Conservation (phyloP, 306 rosid genomes). For the Rubus idaeus region DNA sequence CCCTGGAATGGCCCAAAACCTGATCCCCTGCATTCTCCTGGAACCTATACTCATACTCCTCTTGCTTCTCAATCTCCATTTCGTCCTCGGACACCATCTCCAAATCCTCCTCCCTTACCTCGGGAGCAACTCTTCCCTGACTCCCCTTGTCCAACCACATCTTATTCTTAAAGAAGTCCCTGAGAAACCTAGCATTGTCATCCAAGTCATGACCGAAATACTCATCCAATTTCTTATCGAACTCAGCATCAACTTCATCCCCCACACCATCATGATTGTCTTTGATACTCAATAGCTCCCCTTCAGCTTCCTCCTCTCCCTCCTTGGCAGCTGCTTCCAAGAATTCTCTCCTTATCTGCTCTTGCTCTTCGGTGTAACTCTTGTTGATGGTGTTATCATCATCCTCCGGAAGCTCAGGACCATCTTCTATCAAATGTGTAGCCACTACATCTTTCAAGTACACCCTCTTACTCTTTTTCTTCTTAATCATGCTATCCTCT, state of each 20-base stretch:
- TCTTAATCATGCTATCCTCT: conserved; percentile 7
- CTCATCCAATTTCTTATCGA: conserved; percentile 59
- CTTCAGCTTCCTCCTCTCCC: conserved; percentile 51
- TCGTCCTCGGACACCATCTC: conserved; percentile 66
- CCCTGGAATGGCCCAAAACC: conserved; percentile 71
- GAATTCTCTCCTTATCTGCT: conserved; percentile 58
- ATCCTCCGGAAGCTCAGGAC: conserved; percentile 48
- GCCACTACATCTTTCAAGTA: conserved; percentile 78
- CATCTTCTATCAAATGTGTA: conserved; percentile 65
- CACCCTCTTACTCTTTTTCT: conserved; percentile 36
- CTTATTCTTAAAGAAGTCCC: conserved; percentile 54
- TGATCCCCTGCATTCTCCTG: conserved; percentile 79
- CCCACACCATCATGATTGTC: conserved; percentile 13
- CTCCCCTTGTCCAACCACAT: conserved; percentile 57
- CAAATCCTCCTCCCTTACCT: conserved; percentile 56
- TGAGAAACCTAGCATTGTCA: conserved; percentile 53
- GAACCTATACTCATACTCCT: conserved; percentile 76
- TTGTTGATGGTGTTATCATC: conserved; percentile 25
- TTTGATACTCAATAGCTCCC: conserved; percentile 46
- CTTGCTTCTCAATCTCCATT: conserved; percentile 64
- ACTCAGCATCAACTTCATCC: conserved; percentile 42
- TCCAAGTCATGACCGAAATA: conserved; percentile 57
- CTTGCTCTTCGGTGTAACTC: conserved; percentile 64
- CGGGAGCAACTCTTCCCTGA: conserved; percentile 13
- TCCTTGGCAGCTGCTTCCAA: conserved; percentile 47